A percentile compares a stretch with the other conserved stretches of the same genome.
Evolutionary conservation across 164 flowering plant genomes (phyloP).

Genomic region (Magnolia sinica): DNA sequence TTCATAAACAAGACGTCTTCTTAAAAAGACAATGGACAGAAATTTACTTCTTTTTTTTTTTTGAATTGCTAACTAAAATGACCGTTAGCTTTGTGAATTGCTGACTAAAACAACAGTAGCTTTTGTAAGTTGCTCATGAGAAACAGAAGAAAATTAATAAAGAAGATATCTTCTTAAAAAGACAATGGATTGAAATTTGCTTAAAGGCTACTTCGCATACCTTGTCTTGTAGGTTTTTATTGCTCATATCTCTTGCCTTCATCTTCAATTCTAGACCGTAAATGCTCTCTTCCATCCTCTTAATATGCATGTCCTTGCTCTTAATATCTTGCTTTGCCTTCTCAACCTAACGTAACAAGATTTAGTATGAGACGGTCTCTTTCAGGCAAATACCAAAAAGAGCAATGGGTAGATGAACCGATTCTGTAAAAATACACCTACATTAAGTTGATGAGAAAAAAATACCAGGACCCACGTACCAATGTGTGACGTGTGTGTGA

Average conservation of each 20-base stretch:
- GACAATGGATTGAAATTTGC: not conserved
- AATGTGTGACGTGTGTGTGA: no score
- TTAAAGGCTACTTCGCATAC: constrained; percentile 24
- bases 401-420: not conserved
- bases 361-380: not conserved
- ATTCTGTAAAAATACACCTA: not conserved
- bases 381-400: not conserved
- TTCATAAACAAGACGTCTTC: not conserved
- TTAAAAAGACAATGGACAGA: not conserved
- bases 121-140: not conserved
- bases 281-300: constrained; percentile 79
- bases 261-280: constrained; percentile 57
- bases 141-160: no score
- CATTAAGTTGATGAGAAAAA: not conserved
- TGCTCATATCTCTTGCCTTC: constrained; percentile 67
- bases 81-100: no score
- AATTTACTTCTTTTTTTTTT: no score
- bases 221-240: constrained; percentile 79
- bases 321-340: constrained; percentile 74
- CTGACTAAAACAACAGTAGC: not conserved
- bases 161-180: not conserved
- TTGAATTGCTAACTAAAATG: no score
- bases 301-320: constrained; percentile 66
- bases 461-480: not conserved
- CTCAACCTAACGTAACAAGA: constrained; percentile 48